Percentiles rank a stretch among this genome's conserved stretches.
Conservation (phyloP, 1,284 basidiomycete species). For the Mycena citricolor region DNA sequence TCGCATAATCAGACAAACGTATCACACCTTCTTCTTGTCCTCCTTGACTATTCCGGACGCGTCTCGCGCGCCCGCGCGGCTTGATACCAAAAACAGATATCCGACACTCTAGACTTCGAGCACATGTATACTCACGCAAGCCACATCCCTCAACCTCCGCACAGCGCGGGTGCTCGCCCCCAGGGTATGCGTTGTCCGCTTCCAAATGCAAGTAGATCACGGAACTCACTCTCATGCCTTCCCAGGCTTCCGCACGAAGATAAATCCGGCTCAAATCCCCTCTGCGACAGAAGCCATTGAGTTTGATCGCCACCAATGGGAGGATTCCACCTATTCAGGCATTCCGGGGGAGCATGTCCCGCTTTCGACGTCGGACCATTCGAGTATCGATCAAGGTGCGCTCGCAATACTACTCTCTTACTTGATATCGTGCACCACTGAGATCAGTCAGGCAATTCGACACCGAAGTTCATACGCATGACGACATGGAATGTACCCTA, state of each 20-base stretch:
- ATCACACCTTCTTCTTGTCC: too few species aligned
- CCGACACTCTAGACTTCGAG: background rate
- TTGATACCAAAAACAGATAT: too few species aligned
- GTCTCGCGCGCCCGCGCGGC: too few species aligned
- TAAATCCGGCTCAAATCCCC: constrained; percentile 91
- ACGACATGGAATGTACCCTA: constrained; percentile 87
- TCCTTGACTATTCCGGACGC: too few species aligned
- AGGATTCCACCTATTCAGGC: constrained; percentile 76
- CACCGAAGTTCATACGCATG: constrained; percentile 85
- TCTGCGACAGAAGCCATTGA: constrained; percentile 86
- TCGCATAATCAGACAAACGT: too few species aligned
- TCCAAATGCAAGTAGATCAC: too few species aligned
- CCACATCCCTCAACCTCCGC: constrained; percentile 79
- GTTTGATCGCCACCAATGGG: constrained; percentile 82
- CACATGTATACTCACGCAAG: constrained; percentile 43
- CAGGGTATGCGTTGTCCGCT: constrained; percentile 43
- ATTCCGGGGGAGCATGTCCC: constrained; percentile 78
- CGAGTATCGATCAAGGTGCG: constrained; percentile 89
- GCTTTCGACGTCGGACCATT: constrained; percentile 83
- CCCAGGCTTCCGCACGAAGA: constrained; percentile 74
- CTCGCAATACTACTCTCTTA: background rate
- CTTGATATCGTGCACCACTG: constrained; percentile 7
- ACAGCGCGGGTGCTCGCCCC: constrained; percentile 71
- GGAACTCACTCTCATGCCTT: constrained; percentile 4
- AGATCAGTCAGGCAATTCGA: constrained; percentile 59